A percentile compares a stretch with the other conserved stretches of the same genome.
These are phyloP conservation scores for Backusella australiensis DNA, from an alignment of 192 early-diverging fungal species.

Conservation along the genomic window DNA sequence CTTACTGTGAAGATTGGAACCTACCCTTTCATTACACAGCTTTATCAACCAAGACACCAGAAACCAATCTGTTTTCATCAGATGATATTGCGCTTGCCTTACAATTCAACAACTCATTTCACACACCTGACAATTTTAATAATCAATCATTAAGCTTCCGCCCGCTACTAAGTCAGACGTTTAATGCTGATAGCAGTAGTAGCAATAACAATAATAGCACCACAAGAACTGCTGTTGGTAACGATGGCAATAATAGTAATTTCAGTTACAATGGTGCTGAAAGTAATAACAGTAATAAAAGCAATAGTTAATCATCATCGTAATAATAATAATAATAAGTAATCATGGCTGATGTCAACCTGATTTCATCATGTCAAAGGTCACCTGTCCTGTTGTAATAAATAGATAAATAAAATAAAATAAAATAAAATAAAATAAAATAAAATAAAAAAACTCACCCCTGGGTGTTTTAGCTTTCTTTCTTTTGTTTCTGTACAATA, in stretches of 20 bases:
- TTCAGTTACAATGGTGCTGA: not conserved
- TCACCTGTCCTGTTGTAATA: not conserved
- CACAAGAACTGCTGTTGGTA: not conserved
- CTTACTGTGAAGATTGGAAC: not conserved
- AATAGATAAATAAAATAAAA: not conserved
- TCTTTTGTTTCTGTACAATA: not conserved
- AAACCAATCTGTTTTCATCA: not conserved
- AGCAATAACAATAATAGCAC: not conserved
- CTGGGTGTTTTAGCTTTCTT: not conserved
- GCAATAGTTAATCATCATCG: not conserved
- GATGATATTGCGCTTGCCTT: constrained; percentile 2
- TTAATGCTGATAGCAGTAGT: not conserved
- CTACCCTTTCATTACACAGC: not conserved
- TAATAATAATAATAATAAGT: not conserved
- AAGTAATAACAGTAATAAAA: not conserved
- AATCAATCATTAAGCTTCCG: not conserved
- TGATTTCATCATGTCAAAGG: constrained; percentile 6
- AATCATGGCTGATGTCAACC: not conserved
- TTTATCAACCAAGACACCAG: not conserved
- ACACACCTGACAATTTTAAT: not conserved
- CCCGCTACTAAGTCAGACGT: not conserved
- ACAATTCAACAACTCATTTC: not conserved
- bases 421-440: not conserved
- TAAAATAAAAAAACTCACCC: not conserved
- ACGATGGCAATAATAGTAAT: not conserved